Evolutionary conservation across 257 asterid species (phyloP).

Genomic region (Fraxinus quadrangulata): DNA sequence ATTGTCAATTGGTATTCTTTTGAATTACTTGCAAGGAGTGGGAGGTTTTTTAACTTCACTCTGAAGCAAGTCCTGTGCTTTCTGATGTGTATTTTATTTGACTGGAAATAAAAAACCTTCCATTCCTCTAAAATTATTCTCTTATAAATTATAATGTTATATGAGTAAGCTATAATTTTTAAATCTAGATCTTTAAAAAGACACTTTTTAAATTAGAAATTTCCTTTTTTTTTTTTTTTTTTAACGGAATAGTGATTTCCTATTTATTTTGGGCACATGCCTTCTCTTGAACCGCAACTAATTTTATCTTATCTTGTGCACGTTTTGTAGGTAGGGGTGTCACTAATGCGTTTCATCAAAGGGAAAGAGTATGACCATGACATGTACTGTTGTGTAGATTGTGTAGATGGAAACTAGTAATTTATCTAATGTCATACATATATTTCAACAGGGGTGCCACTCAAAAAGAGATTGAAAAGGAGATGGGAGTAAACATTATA

Average conservation of each 20-base stretch:
- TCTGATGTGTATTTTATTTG: neutral
- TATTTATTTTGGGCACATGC: neutral
- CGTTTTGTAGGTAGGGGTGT: slow-evolving; percentile 69
- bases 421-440: slow-evolving; percentile 18
- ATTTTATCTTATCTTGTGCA: slow-evolving; percentile 25
- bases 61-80: neutral
- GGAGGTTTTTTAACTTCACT: neutral
- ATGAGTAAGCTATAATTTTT: neutral
- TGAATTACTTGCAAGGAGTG: neutral
- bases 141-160: neutral
- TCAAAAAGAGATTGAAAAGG: slow-evolving; percentile 61
- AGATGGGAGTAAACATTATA: slow-evolving; percentile 56
- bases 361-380: slow-evolving; percentile 65
- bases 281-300: slow-evolving; percentile 4
- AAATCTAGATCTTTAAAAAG: neutral
- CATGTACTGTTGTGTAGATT: slow-evolving; percentile 18
- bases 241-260: neutral
- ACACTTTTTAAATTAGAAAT: neutral
- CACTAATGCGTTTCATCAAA: slow-evolving; percentile 73
- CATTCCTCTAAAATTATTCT: neutral
- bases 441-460: slow-evolving; percentile 63
- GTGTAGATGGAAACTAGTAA: slow-evolving; percentile 20
- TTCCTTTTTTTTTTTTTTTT: neutral
- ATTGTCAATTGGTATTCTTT: neutral
- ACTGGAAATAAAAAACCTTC: neutral